Base-by-base conservation (phyloP, 352 stramenopile genomes). In the Heterotrichella gracilis region DNA sequence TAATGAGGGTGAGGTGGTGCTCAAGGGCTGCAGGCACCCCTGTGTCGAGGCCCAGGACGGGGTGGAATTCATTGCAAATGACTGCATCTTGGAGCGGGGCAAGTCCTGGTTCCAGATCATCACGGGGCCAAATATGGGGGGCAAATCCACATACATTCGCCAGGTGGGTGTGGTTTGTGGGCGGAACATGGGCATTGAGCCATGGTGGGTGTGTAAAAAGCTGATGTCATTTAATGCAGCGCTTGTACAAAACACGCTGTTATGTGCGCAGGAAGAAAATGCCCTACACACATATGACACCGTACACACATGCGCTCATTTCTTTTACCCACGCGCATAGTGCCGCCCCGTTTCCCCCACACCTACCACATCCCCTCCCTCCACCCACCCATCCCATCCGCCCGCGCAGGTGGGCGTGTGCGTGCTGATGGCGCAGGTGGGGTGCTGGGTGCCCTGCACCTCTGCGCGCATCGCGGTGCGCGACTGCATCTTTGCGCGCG, bases 91-190 rank as follows among this genome's bases (percentile, higher is more conserved):
- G 14, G 71, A 73, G 24, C 4, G 82, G 39, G 81, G 85, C 17
- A 75, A 78, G 41, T 88, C 80, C 0, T 83, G 82, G 23, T 94
- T 95, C 71, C 80, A 92, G 71, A 76, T 98, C 20, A 85, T 99
- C 24, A 98, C 91, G 0, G 93, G 93, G 2, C 93, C 93, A 0
- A 99, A 99, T 77, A 97, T 97, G 89, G 87, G 87, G 69, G 90
- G 90, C 69, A 97, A 98, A 74, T 93, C 81, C 64, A 98, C 90
- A 3, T 98, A 97, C 80, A 98, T 98, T 72, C 87, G 93, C 3
- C 82, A 89, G 42, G 76, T 97, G 2, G 92, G 88, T 20, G 85
- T 85, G 3, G 93, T 97, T 75, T n/a, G n/a, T n/a, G n/a, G n/a
- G n/a, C n/a, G n/a, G n/a, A n/a, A n/a, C n/a, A n/a, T n/a, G n/a